Evolutionary conservation across 2,329 filamentous ascomycete species (phyloP).

Genomic region (Venturiaceae sp.): DNA sequence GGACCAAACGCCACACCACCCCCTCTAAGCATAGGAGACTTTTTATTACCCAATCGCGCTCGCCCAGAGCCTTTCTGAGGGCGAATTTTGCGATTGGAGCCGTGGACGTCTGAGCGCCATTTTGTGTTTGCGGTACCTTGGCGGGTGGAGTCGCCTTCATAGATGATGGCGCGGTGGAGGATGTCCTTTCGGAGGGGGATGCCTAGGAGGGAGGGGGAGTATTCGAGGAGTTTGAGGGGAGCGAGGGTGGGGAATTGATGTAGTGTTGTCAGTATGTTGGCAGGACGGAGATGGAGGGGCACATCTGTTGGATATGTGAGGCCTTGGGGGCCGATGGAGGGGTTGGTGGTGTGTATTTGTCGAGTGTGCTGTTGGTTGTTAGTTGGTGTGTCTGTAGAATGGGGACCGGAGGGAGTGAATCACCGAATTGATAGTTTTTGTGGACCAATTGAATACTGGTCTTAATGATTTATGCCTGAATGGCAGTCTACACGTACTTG

Average conservation of each 20-base stretch:
- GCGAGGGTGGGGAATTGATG: conserved; percentile 87
- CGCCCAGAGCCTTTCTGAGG: conserved; percentile 79
- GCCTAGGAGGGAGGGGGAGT: conserved; percentile 72
- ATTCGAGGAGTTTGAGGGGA: conserved; percentile 66
- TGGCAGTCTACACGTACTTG: background rate
- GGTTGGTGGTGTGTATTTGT: conserved; percentile 15
- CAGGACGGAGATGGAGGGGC: conserved; percentile 23
- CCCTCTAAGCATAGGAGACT: conserved; percentile 72
- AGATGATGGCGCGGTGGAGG: conserved; percentile 83
- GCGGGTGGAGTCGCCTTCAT: conserved; percentile 81
- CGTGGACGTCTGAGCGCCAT: conserved; percentile 73
- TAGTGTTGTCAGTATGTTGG: conserved; percentile 69
- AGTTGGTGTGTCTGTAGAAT: background rate
- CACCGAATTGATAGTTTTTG: background rate
- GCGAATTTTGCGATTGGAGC: conserved; percentile 70
- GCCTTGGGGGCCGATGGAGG: background rate
- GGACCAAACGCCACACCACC: conserved; percentile 89
- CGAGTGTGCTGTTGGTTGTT: conserved; percentile 12
- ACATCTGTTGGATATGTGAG: conserved; percentile 10
- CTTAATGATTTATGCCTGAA: background rate
- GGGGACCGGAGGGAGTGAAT: no score
- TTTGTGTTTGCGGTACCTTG: conserved; percentile 80
- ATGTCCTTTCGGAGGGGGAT: conserved; percentile 85
- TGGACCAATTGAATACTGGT: background rate
- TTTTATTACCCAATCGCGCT: conserved; percentile 70